phyloP scores from a whole-genome alignment of 2,329 filamentous ascomycete species.

The Fusarium agapanthi region DNA sequence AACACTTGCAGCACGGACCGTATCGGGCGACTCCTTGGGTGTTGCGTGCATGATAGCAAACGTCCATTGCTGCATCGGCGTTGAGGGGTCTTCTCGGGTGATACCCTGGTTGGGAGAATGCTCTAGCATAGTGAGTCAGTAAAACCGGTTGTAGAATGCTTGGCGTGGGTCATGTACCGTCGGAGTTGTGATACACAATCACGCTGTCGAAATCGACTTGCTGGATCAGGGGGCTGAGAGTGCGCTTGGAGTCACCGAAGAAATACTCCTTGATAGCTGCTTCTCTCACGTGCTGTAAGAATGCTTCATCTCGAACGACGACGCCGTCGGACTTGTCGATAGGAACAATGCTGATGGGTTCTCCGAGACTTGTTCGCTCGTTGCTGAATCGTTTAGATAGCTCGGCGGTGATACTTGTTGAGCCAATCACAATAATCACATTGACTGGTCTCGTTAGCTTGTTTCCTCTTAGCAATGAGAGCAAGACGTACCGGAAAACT shows the following conservation, averaged over 20 bases:
- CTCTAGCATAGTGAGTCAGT: constrained; percentile 34
- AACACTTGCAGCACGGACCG: constrained; percentile 81
- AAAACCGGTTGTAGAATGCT: not conserved
- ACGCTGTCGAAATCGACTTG: constrained; percentile 81
- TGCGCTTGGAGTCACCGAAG: constrained; percentile 81
- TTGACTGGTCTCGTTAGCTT: constrained; percentile 71
- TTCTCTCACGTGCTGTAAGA: constrained; percentile 78
- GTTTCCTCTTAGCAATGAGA: fast-evolving
- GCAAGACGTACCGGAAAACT: constrained; percentile 57
- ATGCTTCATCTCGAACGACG: constrained; percentile 76
- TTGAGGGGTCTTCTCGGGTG: constrained; percentile 70
- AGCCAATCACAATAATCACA: constrained; percentile 83
- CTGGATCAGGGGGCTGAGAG: constrained; percentile 87
- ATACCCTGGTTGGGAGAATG: constrained; percentile 55
- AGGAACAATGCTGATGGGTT: constrained; percentile 77
- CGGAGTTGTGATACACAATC: constrained; percentile 74
- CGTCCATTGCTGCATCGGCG: constrained; percentile 80
- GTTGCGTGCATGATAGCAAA: constrained; percentile 85
- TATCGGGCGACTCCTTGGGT: constrained; percentile 72
- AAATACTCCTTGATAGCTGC: constrained; percentile 91
- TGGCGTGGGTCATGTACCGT: constrained; percentile 57
- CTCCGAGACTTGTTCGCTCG: constrained; percentile 65
- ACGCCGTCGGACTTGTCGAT: constrained; percentile 88
- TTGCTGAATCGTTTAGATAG: constrained; percentile 74
- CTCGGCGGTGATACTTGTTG: constrained; percentile 77